These are phyloP conservation scores for Pyracantha coccinea DNA, from an alignment of 331 rosid genomes.

Conservation along the genomic window DNA sequence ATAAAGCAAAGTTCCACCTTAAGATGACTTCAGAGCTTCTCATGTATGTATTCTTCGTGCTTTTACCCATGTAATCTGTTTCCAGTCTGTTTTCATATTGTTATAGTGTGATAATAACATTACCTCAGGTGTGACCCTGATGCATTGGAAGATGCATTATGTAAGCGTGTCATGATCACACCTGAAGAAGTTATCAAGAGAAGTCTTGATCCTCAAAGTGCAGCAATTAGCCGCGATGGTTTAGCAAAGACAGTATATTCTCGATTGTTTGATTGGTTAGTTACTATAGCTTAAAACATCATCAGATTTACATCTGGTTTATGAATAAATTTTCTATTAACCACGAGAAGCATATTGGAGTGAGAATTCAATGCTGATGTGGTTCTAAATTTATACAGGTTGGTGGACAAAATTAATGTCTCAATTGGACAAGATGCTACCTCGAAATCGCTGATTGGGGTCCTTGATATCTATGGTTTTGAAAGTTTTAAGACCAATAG, in stretches of 20 bases:
- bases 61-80: slow-evolving; percentile 2
- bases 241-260: slow-evolving; percentile 91
- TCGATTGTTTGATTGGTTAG: slow-evolving; percentile 94
- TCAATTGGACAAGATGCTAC: slow-evolving; percentile 92
- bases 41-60: slow-evolving; percentile 42
- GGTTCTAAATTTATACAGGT: slow-evolving; percentile 49
- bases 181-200: slow-evolving; percentile 99
- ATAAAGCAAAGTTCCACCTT: slow-evolving; percentile 72
- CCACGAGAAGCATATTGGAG: neutral
- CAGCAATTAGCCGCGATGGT: slow-evolving; percentile 82
- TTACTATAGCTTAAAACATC: neutral
- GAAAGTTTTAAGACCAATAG: slow-evolving; percentile 97
- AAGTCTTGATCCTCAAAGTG: slow-evolving; percentile 96
- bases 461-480: slow-evolving; percentile 96
- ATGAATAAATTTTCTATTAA: neutral
- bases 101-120: slow-evolving; percentile 15
- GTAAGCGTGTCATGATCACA: slow-evolving; percentile 98
- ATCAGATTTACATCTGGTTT: neutral
- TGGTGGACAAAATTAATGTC: slow-evolving; percentile 89
- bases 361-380: neutral
- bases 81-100: slow-evolving; percentile 10
- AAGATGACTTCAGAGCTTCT: slow-evolving; percentile 90
- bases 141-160: slow-evolving; percentile 87
- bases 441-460: slow-evolving; percentile 89
- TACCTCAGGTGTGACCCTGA: slow-evolving; percentile 62